These are phyloP conservation scores for Tricholoma hemisulphureum DNA, from an alignment of 768 basidiomycete genomes.

Conservation along the genomic window DNA sequence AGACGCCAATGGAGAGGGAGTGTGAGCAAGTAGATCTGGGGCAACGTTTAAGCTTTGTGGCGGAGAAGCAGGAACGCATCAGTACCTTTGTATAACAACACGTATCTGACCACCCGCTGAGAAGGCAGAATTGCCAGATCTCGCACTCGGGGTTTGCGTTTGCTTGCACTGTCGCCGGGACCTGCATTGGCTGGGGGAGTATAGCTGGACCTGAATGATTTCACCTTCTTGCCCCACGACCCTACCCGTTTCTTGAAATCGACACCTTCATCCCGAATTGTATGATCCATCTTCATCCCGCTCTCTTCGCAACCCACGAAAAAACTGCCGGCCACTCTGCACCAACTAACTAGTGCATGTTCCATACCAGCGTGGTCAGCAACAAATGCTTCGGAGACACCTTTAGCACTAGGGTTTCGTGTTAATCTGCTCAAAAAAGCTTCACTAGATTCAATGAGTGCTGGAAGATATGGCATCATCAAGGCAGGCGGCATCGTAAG, in stretches of 20 bases:
- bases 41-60: slow-evolving; percentile 2
- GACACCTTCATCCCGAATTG: slow-evolving; percentile 4
- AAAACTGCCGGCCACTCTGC: slow-evolving; percentile 50
- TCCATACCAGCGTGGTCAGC: slow-evolving; percentile 52
- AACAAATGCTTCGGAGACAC: slow-evolving; percentile 61
- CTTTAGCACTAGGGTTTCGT: slow-evolving; percentile 61
- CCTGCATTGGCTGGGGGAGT: slow-evolving; percentile 4
- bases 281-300: slow-evolving; percentile 1
- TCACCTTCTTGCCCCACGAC: slow-evolving; percentile 16
- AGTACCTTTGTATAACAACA: slow-evolving; percentile 60
- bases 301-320: slow-evolving; percentile 28
- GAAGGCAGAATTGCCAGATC: slow-evolving; percentile 65
- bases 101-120: slow-evolving; percentile 64
- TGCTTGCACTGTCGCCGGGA: background rate
- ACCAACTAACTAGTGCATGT: slow-evolving; percentile 59
- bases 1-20: slow-evolving; percentile 43
- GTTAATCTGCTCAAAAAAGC: slow-evolving; percentile 49
- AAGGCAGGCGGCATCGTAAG: slow-evolving; percentile 47
- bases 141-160: slow-evolving; percentile 33
- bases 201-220: slow-evolving; percentile 4
- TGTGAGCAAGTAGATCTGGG: slow-evolving; percentile 51
- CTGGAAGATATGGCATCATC: slow-evolving; percentile 51
- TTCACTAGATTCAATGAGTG: slow-evolving; percentile 51
- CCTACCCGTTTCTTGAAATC: slow-evolving; percentile 15
- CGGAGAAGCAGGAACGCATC: too few species aligned